Evolutionary conservation across 2,329 filamentous ascomycete genomes (phyloP).

Genomic region (Xylariaceae sp.): DNA sequence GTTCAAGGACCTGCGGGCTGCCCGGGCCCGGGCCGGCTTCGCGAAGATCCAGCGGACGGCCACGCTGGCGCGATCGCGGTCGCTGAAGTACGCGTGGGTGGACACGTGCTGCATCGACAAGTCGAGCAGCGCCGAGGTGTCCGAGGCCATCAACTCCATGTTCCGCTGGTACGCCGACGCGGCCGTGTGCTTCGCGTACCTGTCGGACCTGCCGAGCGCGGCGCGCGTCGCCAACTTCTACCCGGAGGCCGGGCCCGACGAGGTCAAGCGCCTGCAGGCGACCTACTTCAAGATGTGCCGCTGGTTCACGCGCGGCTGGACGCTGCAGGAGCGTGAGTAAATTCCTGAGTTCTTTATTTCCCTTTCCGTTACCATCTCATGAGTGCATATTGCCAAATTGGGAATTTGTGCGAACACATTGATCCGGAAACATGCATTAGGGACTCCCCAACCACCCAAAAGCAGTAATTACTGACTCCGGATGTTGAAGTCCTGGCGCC

Average conservation of each 20-base stretch:
- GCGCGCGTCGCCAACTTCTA: too few relatives aligned
- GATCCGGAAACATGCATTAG: too few relatives aligned
- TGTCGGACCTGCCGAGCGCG: slow-evolving; percentile 24
- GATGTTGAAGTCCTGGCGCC: slow-evolving; percentile 29
- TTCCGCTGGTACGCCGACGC: slow-evolving; percentile 22
- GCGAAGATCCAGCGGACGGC: slow-evolving; percentile 22
- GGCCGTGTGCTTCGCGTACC: slow-evolving; percentile 24
- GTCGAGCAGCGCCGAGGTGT: slow-evolving; percentile 18
- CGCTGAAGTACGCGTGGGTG: slow-evolving; percentile 27
- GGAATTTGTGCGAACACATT: too few relatives aligned
- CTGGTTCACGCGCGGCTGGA: slow-evolving; percentile 26
- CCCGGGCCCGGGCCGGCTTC: background rate
- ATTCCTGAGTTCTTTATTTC: too few relatives aligned
- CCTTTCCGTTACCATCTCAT: too few relatives aligned
- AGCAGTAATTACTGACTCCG: too few relatives aligned
- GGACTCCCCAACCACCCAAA: too few relatives aligned
- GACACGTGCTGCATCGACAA: slow-evolving; percentile 35
- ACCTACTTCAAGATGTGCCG: background rate
- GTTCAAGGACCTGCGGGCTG: slow-evolving; percentile 4
- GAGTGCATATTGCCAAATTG: too few relatives aligned
- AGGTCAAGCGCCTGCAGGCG: background rate
- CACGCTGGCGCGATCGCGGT: slow-evolving; percentile 7
- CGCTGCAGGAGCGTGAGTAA: slow-evolving; percentile 30
- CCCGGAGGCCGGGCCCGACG: slow-evolving; percentile 35
- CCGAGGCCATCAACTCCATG: slow-evolving; percentile 29